Base-by-base conservation (phyloP, 139 green algal genomes). In the Edaphochlamys debaryana region DNA sequence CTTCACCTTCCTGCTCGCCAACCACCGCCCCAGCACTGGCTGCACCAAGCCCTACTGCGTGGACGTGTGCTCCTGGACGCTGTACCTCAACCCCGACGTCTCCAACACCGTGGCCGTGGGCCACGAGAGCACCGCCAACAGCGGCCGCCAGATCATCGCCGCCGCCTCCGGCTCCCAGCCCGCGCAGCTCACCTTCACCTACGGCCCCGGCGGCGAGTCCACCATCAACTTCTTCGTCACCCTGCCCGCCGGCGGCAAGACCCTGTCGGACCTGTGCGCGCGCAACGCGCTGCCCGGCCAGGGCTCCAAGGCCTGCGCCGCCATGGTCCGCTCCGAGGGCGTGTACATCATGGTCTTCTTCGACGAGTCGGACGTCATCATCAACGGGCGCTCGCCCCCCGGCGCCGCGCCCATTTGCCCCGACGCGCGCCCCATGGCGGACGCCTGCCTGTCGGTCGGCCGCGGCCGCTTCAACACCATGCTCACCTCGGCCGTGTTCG, bases 1-100 rank as follows among this genome's bases (percentile, higher is more conserved):
- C n/a, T 88, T 82, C 54, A 68, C 60, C 62, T 88, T 88, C 77
- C 52, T 88, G 76, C 68, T 88, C 7, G 62, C 84, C 48, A 79
- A 84, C 66, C 82, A 79, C 77, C 85, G 80, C 60, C 32, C 52
- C 56, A 25, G 23, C 56, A 29, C 36, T 58, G 50, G 52, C 36
- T 82, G 72, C 73, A 63, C 1, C 77, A 81, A 85, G 78, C 38
- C 20, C 13, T 67, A 88, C 70, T 88, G 84, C 36, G 62, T 36
- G 45, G 84, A 85, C 37, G 84, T 88, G 4, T 88, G 84, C 78
- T 79, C 69, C 23, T 88, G 84, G 84, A 76, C 68, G 38, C 63
- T 88, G 38, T 80, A 54, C n/a, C 8, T 85, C 29, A 27, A 80
- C 42, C 56, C 69, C 27, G 25, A 2, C 17, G 32, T 85, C 0